Percentiles rank a stretch among this genome's conserved stretches.
Evolutionary conservation across 2,329 filamentous ascomycete species (phyloP).

Genomic region (Apiospora kogelbergensis): DNA sequence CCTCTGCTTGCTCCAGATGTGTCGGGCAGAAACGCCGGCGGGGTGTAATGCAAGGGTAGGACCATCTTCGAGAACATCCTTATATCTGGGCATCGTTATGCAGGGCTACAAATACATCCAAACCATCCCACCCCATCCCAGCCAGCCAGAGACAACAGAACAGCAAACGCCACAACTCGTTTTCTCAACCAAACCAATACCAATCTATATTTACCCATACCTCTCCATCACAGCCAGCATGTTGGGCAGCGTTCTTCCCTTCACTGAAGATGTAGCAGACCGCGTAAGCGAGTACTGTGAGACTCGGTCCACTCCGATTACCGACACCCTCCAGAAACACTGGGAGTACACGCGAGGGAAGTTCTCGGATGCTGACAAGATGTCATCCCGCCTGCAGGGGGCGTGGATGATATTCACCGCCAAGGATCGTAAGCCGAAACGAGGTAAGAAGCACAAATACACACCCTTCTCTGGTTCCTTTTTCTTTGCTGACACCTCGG

Average conservation of each 20-base stretch:
- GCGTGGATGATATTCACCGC: slow-evolving; percentile 20
- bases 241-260: slow-evolving; percentile 10
- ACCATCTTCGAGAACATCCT: no score
- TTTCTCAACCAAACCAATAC: no score
- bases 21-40: no score
- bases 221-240: not conserved
- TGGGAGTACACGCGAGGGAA: slow-evolving; percentile 18
- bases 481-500: not conserved
- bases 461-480: no score
- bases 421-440: slow-evolving; percentile 15
- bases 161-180: no score
- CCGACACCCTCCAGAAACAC: slow-evolving; percentile 15
- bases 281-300: slow-evolving; percentile 20
- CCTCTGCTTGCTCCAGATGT: no score
- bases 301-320: slow-evolving; percentile 16
- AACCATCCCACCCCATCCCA: no score
- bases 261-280: slow-evolving; percentile 16
- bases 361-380: slow-evolving; percentile 22
- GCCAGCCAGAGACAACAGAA: no score
- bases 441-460: slow-evolving; percentile 17
- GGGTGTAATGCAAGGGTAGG: no score
- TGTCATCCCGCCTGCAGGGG: slow-evolving; percentile 20
- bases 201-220: no score
- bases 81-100: no score
- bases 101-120: no score